Base-by-base conservation (phyloP, 202 grass and related monocot species). In the Alloteropsis angusta region DNA sequence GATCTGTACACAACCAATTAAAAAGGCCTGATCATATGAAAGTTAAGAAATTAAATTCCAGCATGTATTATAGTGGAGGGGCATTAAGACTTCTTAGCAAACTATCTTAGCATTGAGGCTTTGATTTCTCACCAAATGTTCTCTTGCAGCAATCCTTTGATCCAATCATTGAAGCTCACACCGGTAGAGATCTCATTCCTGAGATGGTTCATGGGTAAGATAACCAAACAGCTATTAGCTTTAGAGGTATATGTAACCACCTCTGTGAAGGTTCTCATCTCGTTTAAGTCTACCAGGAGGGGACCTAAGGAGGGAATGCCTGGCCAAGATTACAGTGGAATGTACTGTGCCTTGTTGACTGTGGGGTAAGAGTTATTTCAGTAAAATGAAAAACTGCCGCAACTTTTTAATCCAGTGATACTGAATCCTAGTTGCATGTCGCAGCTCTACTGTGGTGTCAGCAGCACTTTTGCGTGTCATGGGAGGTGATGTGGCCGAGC, bases 301-400 rank as follows among this genome's bases (percentile, higher is more conserved):
- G 85, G 89, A 68, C 91, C 86, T 36, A 88, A 88, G 35, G 86
- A 84, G 19, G 91, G 77, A 82, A 93, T 95, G 76, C 82, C 83
- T n/a, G 88, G 84, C 21, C 96, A 99, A 87, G 96, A 99, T 87
- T 99, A 95, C 78, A 79, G 91, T 63, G 96, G 96, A 77, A 99
- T 99, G 96, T 93, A 91, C 62, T 99, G 90, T 86, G 88, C 84
- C 17, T 65, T 99, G 16, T 82, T 99, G 87, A 91, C 88, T 84
- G 26, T 90, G 53, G 92, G 96, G 96, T 98, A 91, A 85, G 67
- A 71, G 38, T 57, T 76, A 1, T 44, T 47, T 62, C 78, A 47
- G 11, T 49, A 50, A 80, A 53, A 75, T 53, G 42, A 67, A 21
- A 71, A 54, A 14, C 7, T 69, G 55, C 59, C 82, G 46, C 42